A percentile compares a stretch with the other conserved stretches of the same genome.
phyloP scores from a whole-genome alignment of 106 monocot species.

The Platanthera guangdongensis region DNA sequence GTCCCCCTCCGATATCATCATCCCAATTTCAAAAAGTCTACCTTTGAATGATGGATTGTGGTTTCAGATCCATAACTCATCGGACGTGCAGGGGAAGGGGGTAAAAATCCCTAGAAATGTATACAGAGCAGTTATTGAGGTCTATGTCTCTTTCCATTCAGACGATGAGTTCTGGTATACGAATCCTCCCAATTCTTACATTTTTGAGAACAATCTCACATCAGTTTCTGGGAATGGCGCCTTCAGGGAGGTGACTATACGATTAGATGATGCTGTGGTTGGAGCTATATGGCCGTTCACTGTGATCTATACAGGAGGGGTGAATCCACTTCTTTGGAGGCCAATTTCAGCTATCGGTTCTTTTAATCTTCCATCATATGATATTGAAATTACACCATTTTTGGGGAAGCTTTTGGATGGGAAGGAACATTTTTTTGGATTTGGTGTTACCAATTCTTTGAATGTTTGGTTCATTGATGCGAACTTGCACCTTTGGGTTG shows the following conservation, averaged over 20 bases:
- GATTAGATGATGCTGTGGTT: slow-evolving; percentile 47
- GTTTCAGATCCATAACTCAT: slow-evolving; percentile 56
- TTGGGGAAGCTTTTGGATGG: slow-evolving; percentile 71
- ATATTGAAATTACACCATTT: slow-evolving; percentile 85
- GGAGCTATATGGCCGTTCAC: slow-evolving; percentile 92
- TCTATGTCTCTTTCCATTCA: slow-evolving; percentile 69
- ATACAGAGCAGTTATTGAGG: slow-evolving; percentile 76
- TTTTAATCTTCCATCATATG: slow-evolving; percentile 74
- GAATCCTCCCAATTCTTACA: slow-evolving; percentile 67
- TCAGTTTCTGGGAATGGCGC: slow-evolving; percentile 46
- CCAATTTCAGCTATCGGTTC: slow-evolving; percentile 89
- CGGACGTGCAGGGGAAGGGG: slow-evolving; percentile 34
- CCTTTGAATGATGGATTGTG: slow-evolving; percentile 79
- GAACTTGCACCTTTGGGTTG: slow-evolving; percentile 93
- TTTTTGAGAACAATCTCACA: slow-evolving; percentile 49
- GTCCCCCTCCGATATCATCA: slow-evolving; percentile 59
- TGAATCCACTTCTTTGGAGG: slow-evolving; percentile 90
- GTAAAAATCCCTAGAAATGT: slow-evolving; percentile 54
- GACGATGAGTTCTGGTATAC: slow-evolving; percentile 88
- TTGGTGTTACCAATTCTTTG: slow-evolving; percentile 58
- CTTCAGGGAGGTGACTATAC: slow-evolving; percentile 64
- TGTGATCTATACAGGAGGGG: slow-evolving; percentile 81
- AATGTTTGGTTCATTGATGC: slow-evolving; percentile 81
- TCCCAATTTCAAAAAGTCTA: slow-evolving; percentile 62
- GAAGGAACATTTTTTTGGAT: slow-evolving; percentile 62